Conservation (phyloP, 1,284 basidiomycete species). For the Porodaedalea pini region DNA sequence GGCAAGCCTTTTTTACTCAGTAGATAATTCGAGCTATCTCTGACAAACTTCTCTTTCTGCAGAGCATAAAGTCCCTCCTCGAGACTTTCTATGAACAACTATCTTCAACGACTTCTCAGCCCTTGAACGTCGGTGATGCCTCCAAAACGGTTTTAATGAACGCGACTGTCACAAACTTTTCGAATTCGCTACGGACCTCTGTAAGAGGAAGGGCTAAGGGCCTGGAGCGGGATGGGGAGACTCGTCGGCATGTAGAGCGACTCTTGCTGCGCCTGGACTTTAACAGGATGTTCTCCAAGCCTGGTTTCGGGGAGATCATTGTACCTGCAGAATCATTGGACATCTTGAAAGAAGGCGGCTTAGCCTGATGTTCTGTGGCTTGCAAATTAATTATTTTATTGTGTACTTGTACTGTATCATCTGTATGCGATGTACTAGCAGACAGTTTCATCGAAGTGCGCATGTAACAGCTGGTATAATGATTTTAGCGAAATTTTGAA, state of each 20-base stretch:
- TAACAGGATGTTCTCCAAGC: constrained; percentile 72
- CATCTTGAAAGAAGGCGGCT: constrained; percentile 17
- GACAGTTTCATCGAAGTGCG: background rate
- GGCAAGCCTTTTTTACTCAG: constrained; percentile 39
- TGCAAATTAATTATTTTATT: constrained; percentile 11
- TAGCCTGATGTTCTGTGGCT: constrained; percentile 24
- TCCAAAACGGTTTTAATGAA: constrained; percentile 67
- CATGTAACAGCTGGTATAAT: background rate
- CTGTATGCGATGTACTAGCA: no score
- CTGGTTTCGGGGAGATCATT: constrained; percentile 42
- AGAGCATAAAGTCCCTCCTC: constrained; percentile 62
- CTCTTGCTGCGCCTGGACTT: constrained; percentile 81
- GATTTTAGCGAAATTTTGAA: background rate
- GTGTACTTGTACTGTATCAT: background rate
- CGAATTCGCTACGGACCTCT: constrained; percentile 48
- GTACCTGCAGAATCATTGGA: constrained; percentile 41
- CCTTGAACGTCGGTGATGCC: constrained; percentile 54
- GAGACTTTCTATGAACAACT: constrained; percentile 77
- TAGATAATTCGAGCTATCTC: constrained; percentile 4
- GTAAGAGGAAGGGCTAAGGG: constrained; percentile 44
- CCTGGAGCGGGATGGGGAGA: constrained; percentile 56
- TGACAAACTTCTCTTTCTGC: constrained; percentile 13
- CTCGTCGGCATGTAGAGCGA: constrained; percentile 77
- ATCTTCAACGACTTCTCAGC: constrained; percentile 66
- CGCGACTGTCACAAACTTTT: constrained; percentile 47